phyloP scores from a whole-genome alignment of 495 filamentous ascomycete genomes.

The Podospora didyma region DNA sequence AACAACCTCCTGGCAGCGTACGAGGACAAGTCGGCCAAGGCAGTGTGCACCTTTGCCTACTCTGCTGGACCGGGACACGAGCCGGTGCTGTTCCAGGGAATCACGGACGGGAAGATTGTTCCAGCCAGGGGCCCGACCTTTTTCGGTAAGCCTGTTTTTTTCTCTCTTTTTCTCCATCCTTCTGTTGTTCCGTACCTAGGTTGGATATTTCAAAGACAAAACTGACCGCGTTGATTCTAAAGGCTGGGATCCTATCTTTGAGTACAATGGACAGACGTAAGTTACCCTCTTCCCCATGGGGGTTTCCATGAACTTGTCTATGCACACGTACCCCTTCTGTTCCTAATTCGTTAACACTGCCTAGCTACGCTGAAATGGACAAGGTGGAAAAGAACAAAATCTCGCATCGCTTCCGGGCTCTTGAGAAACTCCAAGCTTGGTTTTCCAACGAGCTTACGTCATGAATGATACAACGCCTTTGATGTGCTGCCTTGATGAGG shows the following conservation, averaged over 20 bases:
- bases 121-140: slow-evolving; percentile 65
- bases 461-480: background rate
- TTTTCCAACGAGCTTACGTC: slow-evolving; percentile 50
- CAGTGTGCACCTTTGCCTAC: slow-evolving; percentile 95
- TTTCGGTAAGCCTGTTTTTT: slow-evolving; percentile 77
- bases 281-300: slow-evolving; percentile 20
- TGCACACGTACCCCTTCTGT: too few relatives aligned
- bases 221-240: too few relatives aligned
- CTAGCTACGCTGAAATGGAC: slow-evolving; percentile 88
- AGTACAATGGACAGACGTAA: slow-evolving; percentile 87
- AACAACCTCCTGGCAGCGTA: slow-evolving; percentile 91
- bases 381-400: slow-evolving; percentile 87
- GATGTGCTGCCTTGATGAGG: background rate
- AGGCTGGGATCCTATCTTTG: slow-evolving; percentile 97
- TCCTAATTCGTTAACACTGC: too few relatives aligned
- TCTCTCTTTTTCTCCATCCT: slow-evolving; percentile 8
- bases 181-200: background rate
- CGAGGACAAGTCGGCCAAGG: slow-evolving; percentile 83
- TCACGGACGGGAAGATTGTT: slow-evolving; percentile 72
- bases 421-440: slow-evolving; percentile 83
- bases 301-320: too few relatives aligned
- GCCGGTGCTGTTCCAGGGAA: slow-evolving; percentile 85
- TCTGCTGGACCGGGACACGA: slow-evolving; percentile 80
- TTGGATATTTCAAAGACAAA: too few relatives aligned
- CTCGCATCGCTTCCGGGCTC: slow-evolving; percentile 82